A percentile compares a stretch with the other conserved stretches of the same genome.
Evolutionary conservation across 2,329 filamentous ascomycete genomes (phyloP).

Genomic region (Ascochyta fabae): DNA sequence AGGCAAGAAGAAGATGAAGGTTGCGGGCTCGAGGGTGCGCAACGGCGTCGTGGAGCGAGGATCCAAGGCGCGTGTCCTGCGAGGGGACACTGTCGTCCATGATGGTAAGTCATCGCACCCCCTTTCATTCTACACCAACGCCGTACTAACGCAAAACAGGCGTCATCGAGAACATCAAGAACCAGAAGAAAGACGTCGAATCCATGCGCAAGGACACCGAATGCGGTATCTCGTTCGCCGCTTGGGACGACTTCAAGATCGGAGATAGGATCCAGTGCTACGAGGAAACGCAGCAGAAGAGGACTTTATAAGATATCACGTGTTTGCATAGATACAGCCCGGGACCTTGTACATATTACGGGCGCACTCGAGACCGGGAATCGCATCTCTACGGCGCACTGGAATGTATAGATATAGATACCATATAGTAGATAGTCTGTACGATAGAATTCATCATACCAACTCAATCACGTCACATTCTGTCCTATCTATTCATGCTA

Average conservation of each 20-base stretch:
- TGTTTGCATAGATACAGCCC: background rate
- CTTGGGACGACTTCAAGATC: slow-evolving; percentile 76
- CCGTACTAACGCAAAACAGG: slow-evolving; percentile 59
- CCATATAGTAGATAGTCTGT: too few relatives aligned
- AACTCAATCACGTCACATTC: too few relatives aligned
- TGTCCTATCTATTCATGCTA: too few relatives aligned
- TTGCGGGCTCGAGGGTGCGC: slow-evolving; percentile 86
- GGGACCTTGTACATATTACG: background rate
- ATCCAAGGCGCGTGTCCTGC: slow-evolving; percentile 72
- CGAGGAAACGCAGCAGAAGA: slow-evolving; percentile 77
- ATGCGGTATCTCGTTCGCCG: slow-evolving; percentile 85
- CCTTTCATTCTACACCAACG: background rate
- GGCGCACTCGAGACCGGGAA: background rate
- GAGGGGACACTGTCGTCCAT: slow-evolving; percentile 73
- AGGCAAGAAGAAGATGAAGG: slow-evolving; percentile 70
- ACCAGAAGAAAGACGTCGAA: slow-evolving; percentile 86
- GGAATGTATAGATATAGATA: background rate
- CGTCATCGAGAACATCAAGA: slow-evolving; percentile 79
- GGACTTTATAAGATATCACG: slow-evolving; percentile 52
- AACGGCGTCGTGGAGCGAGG: slow-evolving; percentile 75
- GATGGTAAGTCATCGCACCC: slow-evolving; percentile 70
- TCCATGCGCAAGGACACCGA: slow-evolving; percentile 94
- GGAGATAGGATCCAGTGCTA: slow-evolving; percentile 91
- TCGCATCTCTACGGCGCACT: background rate
- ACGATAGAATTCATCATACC: too few relatives aligned